These are phyloP conservation scores for Fusarium sp. DNA, from an alignment of 2,329 filamentous ascomycete species.

Conservation along the genomic window DNA sequence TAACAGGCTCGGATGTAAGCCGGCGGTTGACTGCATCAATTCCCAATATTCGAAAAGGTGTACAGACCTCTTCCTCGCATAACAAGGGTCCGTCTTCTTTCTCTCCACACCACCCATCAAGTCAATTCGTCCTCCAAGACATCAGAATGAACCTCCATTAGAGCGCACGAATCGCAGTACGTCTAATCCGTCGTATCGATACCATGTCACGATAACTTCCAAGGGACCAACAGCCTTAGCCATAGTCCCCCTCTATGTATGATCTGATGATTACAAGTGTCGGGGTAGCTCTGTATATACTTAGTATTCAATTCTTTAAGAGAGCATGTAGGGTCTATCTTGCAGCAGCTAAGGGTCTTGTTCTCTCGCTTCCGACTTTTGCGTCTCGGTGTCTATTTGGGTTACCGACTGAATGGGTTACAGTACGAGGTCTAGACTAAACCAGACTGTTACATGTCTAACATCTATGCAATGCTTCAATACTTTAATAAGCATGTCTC, in stretches of 20 bases:
- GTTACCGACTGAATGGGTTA: neutral
- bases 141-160: neutral
- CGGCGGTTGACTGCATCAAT: conserved; percentile 22
- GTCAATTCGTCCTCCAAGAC: neutral
- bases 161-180: conserved; percentile 13
- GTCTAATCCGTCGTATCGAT: neutral
- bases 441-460: conserved; percentile 10
- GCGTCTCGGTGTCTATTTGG: neutral
- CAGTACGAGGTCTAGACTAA: conserved; percentile 8
- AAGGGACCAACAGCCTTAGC: neutral
- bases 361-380: conserved; percentile 1
- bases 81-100: conserved; percentile 38
- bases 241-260: neutral
- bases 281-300: neutral
- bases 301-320: neutral
- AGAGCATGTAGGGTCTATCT: neutral
- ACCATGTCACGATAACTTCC: neutral
- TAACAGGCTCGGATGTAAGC: conserved; percentile 17
- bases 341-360: neutral
- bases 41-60: conserved; percentile 24
- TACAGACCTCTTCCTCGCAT: conserved; percentile 29
- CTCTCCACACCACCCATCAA: conserved; percentile 39
- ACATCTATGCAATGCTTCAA: neutral
- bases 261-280: neutral
- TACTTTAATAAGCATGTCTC: neutral